These are phyloP conservation scores for Leccinum sublutescens DNA, from an alignment of 768 basidiomycete species.

Conservation along the genomic window DNA sequence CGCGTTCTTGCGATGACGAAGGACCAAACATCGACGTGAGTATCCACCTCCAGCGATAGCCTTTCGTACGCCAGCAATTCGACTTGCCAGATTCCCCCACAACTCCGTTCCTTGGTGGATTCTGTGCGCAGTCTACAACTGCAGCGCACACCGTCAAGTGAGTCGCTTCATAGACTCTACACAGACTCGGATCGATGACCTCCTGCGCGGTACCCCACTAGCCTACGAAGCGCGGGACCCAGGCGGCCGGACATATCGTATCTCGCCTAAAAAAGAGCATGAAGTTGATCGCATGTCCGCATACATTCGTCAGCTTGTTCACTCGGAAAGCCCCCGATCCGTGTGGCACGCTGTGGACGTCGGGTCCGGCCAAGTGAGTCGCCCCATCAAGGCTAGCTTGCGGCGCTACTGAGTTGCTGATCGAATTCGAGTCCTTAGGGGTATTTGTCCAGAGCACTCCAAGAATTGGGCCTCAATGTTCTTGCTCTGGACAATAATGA, in stretches of 20 bases:
- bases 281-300: slow-evolving; percentile 65
- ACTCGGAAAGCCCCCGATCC: slow-evolving; percentile 24
- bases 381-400: not conserved
- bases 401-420: not conserved
- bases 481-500: slow-evolving; percentile 67
- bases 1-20: slow-evolving; percentile 14
- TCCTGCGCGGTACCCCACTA: not conserved
- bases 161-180: not conserved
- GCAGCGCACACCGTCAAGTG: slow-evolving; percentile 20
- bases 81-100: slow-evolving; percentile 21
- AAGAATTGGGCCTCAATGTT: slow-evolving; percentile 41
- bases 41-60: not conserved
- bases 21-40: slow-evolving; percentile 15
- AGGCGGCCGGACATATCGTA: slow-evolving; percentile 38
- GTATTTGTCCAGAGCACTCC: slow-evolving; percentile 56
- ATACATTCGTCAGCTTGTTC: slow-evolving; percentile 43
- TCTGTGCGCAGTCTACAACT: slow-evolving; percentile 27
- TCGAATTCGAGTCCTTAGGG: slow-evolving; percentile 39
- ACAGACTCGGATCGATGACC: not conserved
- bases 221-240: slow-evolving; percentile 7
- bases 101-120: slow-evolving; percentile 23
- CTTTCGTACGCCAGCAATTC: not conserved
- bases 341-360: slow-evolving; percentile 61
- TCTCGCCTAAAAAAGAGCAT: slow-evolving; percentile 77
- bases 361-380: slow-evolving; percentile 66